A percentile compares a stretch with the other conserved stretches of the same genome.
Conservation (phyloP, 140 eudicot genomes). For the Bidens hawaiensis region DNA sequence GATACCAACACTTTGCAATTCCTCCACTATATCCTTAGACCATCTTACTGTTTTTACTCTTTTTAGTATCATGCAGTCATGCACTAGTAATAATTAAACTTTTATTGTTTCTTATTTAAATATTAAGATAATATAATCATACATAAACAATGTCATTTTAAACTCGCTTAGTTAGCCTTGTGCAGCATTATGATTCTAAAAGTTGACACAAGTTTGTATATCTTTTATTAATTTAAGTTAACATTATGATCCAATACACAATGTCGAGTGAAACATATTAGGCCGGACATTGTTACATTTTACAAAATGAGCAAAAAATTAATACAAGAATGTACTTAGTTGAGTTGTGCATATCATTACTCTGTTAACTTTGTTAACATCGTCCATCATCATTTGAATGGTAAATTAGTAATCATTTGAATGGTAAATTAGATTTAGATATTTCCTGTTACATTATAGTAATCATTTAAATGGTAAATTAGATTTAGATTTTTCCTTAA, state of each 20-base stretch:
- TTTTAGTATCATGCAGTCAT: slow-evolving; percentile 15
- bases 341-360: slow-evolving; percentile 4
- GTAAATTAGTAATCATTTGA: too few species aligned
- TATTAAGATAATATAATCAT: neutral
- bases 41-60: slow-evolving; percentile 11
- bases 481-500: too few species aligned
- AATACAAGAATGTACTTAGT: neutral
- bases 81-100: neutral
- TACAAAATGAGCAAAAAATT: neutral
- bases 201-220: neutral
- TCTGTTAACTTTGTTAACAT: neutral
- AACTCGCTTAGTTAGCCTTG: neutral
- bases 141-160: neutral
- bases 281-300: neutral
- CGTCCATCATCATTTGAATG: slow-evolving; percentile 8
- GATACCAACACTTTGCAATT: slow-evolving; percentile 18
- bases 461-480: too few species aligned
- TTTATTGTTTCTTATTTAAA: neutral
- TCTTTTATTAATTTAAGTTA: neutral
- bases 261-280: neutral
- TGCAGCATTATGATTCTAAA: neutral
- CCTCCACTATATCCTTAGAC: slow-evolving; percentile 15
- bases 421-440: too few species aligned
- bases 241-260: neutral
- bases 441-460: too few species aligned